Evolutionary conservation across 2,329 filamentous ascomycete species (phyloP).

Genomic region (Hypoxylon sp.): DNA sequence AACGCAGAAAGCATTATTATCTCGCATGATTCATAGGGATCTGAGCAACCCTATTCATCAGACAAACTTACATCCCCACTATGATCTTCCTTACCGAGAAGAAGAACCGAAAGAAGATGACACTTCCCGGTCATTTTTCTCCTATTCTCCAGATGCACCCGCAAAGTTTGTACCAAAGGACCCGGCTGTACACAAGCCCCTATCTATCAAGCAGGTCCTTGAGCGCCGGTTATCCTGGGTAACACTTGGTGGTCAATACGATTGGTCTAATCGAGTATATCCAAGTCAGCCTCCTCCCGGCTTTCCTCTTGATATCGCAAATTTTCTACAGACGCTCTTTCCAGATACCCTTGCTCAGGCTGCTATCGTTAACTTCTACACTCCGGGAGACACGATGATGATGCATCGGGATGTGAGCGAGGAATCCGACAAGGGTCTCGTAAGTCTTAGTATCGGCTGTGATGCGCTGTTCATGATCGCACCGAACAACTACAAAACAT

Average conservation of each 20-base stretch:
- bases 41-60: constrained; percentile 79
- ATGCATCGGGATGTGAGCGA: constrained; percentile 96
- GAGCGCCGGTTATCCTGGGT: constrained; percentile 90
- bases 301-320: constrained; percentile 81
- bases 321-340: constrained; percentile 77
- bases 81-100: constrained; percentile 73
- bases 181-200: constrained; percentile 77
- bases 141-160: constrained; percentile 61
- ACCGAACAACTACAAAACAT: constrained; percentile 61
- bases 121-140: constrained; percentile 65
- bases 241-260: constrained; percentile 94
- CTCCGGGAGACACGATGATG: constrained; percentile 89
- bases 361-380: constrained; percentile 94
- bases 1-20: constrained; percentile 78
- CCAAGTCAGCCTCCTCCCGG: constrained; percentile 74
- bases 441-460: constrained; percentile 90
- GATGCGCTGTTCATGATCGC: constrained; percentile 90
- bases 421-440: constrained; percentile 79
- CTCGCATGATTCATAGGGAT: constrained; percentile 81
- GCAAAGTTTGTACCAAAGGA: constrained; percentile 77
- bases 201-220: constrained; percentile 78
- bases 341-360: constrained; percentile 84
- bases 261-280: constrained; percentile 92
- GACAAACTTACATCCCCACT: constrained; percentile 92
- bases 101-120: constrained; percentile 37